Base-by-base conservation (phyloP, 345 rosid species). In the Rhodomyrtus tomentosa region DNA sequence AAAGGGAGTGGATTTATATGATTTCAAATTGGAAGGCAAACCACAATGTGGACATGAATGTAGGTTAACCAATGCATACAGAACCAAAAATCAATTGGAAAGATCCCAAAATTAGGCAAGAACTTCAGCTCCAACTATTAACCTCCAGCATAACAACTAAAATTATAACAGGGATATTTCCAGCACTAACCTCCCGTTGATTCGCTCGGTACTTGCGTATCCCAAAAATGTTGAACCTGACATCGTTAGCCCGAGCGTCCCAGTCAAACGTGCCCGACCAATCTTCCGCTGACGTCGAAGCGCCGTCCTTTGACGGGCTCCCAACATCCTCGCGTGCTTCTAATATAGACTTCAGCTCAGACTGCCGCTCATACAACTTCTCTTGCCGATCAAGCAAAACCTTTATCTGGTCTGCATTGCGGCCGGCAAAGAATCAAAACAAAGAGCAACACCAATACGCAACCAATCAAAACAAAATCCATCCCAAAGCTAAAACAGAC, bases 221-320 rank as follows among this genome's bases (percentile, higher is more conserved):
- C 81, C 99, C 98, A 45, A 96, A 96, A n/a, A 94, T 87, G 87
- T 96, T 94, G 53, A 95, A 90, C 90, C 91, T 90, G 45, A 89
- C 85, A 86, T 92, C 94, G 40, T 95, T 96, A 74, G 95, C 98
- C 50, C 87, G 93, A 86, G 95, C 92, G 84, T 96, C 99, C 99
- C 98, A 95, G 68, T 92, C 94, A 82, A 94, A 95, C 22, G 92
- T 38, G 32, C 93, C 94, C 0, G 93, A 92, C 98, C 98, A 94
- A 83, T 92, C 90, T 82, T 93, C 95, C 27, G 50, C 29, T 1
- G 88, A 73, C 51, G 74, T 85, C 8, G 89, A 83, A 81, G 86
- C 89, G 45, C 74, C 89, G 73, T 88, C 86, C 81, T 83, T 87
- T 59, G 42, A 83, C 18, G 89, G 87, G 72, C 90, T 89, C 59